Conservation (phyloP, 2,329 filamentous ascomycete genomes). For the Penicillium concentricum region DNA sequence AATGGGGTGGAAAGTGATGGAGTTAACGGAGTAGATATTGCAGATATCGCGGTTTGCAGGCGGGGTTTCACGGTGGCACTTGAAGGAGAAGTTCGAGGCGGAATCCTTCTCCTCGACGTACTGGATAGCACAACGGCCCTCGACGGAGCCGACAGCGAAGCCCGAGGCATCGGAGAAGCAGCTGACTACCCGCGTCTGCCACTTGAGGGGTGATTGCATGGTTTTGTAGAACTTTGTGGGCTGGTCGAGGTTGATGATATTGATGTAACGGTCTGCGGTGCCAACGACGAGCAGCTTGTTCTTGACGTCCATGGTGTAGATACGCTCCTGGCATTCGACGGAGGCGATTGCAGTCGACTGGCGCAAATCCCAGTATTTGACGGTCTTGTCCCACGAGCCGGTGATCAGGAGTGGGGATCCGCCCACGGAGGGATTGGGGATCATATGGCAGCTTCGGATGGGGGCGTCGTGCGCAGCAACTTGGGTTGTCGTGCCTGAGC, state of each 20-base stretch:
- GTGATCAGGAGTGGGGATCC: slow-evolving; percentile 78
- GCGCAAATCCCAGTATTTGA: slow-evolving; percentile 59
- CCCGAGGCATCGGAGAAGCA: slow-evolving; percentile 91
- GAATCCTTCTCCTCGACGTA: slow-evolving; percentile 96
- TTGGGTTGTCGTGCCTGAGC: slow-evolving; percentile 57
- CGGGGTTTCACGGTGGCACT: slow-evolving; percentile 87
- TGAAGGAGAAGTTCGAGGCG: slow-evolving; percentile 95
- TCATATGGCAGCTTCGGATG: slow-evolving; percentile 75
- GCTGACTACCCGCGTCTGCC: slow-evolving; percentile 93
- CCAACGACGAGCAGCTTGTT: slow-evolving; percentile 86
- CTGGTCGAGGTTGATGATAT: slow-evolving; percentile 86
- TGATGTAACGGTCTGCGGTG: slow-evolving; percentile 93
- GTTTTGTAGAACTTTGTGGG: slow-evolving; percentile 94
- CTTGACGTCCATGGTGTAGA: slow-evolving; percentile 87
- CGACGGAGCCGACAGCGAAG: slow-evolving; percentile 93
- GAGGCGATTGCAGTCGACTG: slow-evolving; percentile 47
- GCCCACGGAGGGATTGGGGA: slow-evolving; percentile 58
- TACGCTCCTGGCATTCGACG: slow-evolving; percentile 52
- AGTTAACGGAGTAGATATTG: slow-evolving; percentile 93
- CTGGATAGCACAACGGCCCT: slow-evolving; percentile 95
- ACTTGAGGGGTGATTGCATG: slow-evolving; percentile 92
- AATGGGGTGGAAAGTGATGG: slow-evolving; percentile 94
- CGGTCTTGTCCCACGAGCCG: slow-evolving; percentile 63
- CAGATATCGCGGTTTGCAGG: slow-evolving; percentile 64
- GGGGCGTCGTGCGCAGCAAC: slow-evolving; percentile 83